phyloP scores from a whole-genome alignment of 1,284 basidiomycete genomes.

The Ganoderma resinaceum region DNA sequence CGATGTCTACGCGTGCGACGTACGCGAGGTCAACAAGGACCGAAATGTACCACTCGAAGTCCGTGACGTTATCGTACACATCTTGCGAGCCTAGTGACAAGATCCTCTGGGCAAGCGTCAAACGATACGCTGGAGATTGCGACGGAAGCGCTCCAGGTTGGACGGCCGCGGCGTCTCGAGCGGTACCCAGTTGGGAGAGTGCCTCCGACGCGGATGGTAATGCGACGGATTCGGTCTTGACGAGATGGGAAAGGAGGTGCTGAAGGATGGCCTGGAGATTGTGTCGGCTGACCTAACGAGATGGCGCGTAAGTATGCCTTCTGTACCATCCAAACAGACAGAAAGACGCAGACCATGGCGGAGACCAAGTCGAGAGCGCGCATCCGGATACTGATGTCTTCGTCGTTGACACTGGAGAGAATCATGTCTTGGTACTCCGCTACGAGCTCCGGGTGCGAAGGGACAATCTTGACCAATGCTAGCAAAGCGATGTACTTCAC shows the following conservation, averaged over 20 bases:
- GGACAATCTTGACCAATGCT: slow-evolving; percentile 95
- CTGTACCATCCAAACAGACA: slow-evolving; percentile 8
- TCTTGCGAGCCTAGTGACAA: slow-evolving; percentile 84
- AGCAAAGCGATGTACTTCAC: slow-evolving; percentile 97
- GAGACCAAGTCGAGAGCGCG: slow-evolving; percentile 93
- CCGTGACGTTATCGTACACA: slow-evolving; percentile 87
- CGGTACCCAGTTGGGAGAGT: slow-evolving; percentile 57
- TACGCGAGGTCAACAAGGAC: slow-evolving; percentile 91
- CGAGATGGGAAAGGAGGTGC: slow-evolving; percentile 87
- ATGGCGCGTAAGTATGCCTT: slow-evolving; percentile 16
- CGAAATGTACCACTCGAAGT: slow-evolving; percentile 98
- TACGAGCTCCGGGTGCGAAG: slow-evolving; percentile 90
- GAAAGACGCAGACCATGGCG: slow-evolving; percentile 75
- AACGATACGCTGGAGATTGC: slow-evolving; percentile 82
- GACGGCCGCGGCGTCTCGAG: slow-evolving; percentile 44
- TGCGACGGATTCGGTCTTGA: slow-evolving; percentile 61
- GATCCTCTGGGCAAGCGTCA: slow-evolving; percentile 82
- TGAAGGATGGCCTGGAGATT: slow-evolving; percentile 92
- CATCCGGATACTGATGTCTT: slow-evolving; percentile 96
- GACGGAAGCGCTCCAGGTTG: slow-evolving; percentile 54
- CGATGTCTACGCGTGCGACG: slow-evolving; percentile 81
- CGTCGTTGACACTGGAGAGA: slow-evolving; percentile 88
- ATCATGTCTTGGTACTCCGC: slow-evolving; percentile 95
- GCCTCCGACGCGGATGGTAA: slow-evolving; percentile 69
- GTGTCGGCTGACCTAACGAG: slow-evolving; percentile 71